phyloP scores from a whole-genome alignment of 2,329 filamentous ascomycete genomes.

The Dothistroma pini region DNA sequence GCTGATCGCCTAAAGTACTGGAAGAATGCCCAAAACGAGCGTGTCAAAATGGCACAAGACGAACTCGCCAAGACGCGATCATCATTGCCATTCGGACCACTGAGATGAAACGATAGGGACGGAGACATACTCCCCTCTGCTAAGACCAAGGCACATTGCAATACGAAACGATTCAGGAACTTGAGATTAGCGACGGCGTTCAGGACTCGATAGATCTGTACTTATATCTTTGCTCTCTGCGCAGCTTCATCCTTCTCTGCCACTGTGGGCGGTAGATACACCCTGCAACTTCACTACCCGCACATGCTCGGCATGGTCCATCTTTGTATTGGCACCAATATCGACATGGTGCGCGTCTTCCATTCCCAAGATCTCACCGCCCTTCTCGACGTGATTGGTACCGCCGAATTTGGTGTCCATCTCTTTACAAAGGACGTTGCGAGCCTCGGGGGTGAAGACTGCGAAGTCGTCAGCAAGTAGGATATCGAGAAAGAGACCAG shows the following conservation, averaged over 20 bases:
- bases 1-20: constrained; percentile 28
- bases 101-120: constrained; percentile 3
- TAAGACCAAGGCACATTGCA: neutral
- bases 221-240: neutral
- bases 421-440: constrained; percentile 51
- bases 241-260: neutral
- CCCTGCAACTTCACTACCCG: neutral
- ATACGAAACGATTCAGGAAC: neutral
- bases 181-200: constrained; percentile 3
- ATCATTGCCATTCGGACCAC: constrained; percentile 11
- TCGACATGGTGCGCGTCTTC: constrained; percentile 36
- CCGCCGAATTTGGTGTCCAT: constrained; percentile 56
- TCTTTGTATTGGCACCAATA: constrained; percentile 12
- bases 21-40: constrained; percentile 27
- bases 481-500: constrained; percentile 38
- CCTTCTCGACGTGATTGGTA: constrained; percentile 54
- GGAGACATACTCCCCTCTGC: neutral
- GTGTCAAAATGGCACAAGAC: constrained; percentile 13
- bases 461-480: constrained; percentile 32
- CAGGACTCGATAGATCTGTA: neutral
- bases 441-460: constrained; percentile 41
- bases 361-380: constrained; percentile 44
- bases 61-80: constrained; percentile 1
- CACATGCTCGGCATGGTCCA: constrained; percentile 21
- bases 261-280: neutral